These are phyloP conservation scores for Fistulina hepatica DNA, from an alignment of 1,284 basidiomycete genomes.

Conservation along the genomic window DNA sequence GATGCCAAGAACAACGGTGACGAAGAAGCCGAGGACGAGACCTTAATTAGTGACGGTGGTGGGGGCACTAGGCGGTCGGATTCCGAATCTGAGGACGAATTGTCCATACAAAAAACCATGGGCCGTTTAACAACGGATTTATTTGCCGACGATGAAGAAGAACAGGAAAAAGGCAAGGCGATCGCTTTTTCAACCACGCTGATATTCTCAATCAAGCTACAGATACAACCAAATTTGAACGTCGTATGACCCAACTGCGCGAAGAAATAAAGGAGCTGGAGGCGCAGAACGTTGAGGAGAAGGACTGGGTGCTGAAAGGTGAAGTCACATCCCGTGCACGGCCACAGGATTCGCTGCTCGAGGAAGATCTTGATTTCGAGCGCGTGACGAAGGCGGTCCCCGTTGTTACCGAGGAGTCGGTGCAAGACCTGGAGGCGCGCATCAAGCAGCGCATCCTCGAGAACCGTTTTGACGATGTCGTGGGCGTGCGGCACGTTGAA, in stretches of 20 bases:
- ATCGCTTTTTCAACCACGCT: conserved; percentile 4
- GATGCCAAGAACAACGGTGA: conserved; percentile 20
- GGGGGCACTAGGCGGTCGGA: too few species aligned
- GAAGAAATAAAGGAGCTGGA: conserved; percentile 65
- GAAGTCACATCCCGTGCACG: conserved; percentile 78
- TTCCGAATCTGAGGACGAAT: too few species aligned
- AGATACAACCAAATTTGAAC: conserved; percentile 53
- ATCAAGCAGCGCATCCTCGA: conserved; percentile 90
- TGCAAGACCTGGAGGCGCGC: conserved; percentile 76
- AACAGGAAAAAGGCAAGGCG: conserved; percentile 28
- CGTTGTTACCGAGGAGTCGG: conserved; percentile 82
- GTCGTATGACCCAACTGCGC: conserved; percentile 45
- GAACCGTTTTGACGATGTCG: conserved; percentile 84
- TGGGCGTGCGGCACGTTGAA: conserved; percentile 67
- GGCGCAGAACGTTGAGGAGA: conserved; percentile 58
- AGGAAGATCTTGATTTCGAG: conserved; percentile 95
- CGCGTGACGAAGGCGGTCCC: conserved; percentile 81
- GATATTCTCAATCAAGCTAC: conserved; percentile 8
- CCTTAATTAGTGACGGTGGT: conserved; percentile 19
- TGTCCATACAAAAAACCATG: conserved; percentile 40
- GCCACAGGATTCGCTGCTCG: conserved; percentile 86
- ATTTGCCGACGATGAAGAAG: conserved; percentile 53
- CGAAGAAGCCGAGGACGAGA: conserved; percentile 20
- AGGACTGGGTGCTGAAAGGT: conserved; percentile 87
- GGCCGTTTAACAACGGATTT: conserved; percentile 56